Conservation (phyloP, 352 stramenopile genomes). For the Phytophthora hybrid region DNA sequence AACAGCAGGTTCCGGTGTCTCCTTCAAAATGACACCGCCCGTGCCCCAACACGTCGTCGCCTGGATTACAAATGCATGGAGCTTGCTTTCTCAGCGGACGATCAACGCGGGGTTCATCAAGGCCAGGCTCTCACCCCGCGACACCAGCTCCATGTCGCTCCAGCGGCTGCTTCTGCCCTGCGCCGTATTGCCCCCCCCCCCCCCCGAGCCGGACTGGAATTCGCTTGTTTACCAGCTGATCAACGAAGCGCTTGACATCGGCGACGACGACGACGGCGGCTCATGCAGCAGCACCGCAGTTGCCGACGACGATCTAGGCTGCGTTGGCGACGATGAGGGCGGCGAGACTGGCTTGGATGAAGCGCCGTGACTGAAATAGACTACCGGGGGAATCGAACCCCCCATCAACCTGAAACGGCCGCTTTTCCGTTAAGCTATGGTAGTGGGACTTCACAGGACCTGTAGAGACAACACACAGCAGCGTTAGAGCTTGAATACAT, state of each 20-base stretch:
- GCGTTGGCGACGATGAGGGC: background rate
- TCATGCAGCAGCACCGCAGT: background rate
- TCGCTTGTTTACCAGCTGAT: background rate
- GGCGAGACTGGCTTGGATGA: background rate
- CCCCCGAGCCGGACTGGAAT: background rate
- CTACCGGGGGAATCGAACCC: background rate
- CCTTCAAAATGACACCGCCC: no score
- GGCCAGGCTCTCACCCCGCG: background rate
- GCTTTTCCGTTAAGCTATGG: background rate
- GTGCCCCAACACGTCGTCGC: no score
- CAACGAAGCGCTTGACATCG: background rate
- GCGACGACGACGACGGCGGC: background rate
- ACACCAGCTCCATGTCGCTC: background rate
- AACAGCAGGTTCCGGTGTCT: no score
- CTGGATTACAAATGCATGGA: background rate
- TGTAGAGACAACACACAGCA: background rate
- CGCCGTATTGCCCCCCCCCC: no score
- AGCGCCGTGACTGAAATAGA: background rate
- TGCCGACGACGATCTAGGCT: background rate
- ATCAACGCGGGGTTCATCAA: background rate
- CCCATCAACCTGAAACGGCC: background rate
- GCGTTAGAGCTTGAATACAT: background rate
- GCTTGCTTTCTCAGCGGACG: background rate
- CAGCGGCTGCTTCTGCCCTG: background rate
- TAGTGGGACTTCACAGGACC: background rate